phyloP scores from a whole-genome alignment of 441 rosid genomes.

The Kokia cookei region DNA sequence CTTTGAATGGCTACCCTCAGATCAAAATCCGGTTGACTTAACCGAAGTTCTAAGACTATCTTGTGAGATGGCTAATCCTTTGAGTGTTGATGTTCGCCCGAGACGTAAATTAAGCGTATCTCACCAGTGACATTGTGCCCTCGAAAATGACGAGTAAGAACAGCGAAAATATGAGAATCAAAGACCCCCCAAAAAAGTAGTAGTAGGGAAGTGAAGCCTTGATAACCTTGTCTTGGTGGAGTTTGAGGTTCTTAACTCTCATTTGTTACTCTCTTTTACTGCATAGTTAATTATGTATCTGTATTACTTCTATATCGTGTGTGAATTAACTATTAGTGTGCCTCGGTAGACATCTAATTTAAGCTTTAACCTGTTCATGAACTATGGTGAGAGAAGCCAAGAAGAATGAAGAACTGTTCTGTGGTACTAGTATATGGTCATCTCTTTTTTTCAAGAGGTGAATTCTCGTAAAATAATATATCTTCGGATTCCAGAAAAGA shows the following conservation, averaged over 20 bases:
- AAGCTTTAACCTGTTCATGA: too few relatives aligned
- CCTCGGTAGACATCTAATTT: too few relatives aligned
- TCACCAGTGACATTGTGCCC: too few relatives aligned
- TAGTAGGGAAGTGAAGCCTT: not conserved
- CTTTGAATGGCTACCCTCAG: constrained; percentile 41
- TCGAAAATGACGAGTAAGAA: too few relatives aligned
- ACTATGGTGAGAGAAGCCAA: too few relatives aligned
- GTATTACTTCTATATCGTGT: not conserved
- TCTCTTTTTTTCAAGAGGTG: too few relatives aligned
- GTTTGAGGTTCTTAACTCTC: not conserved
- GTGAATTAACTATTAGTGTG: not conserved
- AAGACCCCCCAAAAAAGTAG: not conserved
- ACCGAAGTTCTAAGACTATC: constrained; percentile 69
- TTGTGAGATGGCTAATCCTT: constrained; percentile 81
- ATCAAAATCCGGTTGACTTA: constrained; percentile 33
- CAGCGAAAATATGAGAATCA: not conserved
- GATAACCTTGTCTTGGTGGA: constrained; percentile 5
- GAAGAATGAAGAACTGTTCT: too few relatives aligned
- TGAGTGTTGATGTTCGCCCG: constrained; percentile 34
- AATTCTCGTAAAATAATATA: too few relatives aligned
- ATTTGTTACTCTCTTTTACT: not conserved
- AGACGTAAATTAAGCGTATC: constrained; percentile 21
- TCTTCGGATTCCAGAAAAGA: too few relatives aligned
- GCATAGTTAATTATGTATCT: not conserved
- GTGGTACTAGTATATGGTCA: too few relatives aligned